Evolutionary conservation across 2,329 filamentous ascomycete species (phyloP).

Genomic region (Xylariaceae sp.): DNA sequence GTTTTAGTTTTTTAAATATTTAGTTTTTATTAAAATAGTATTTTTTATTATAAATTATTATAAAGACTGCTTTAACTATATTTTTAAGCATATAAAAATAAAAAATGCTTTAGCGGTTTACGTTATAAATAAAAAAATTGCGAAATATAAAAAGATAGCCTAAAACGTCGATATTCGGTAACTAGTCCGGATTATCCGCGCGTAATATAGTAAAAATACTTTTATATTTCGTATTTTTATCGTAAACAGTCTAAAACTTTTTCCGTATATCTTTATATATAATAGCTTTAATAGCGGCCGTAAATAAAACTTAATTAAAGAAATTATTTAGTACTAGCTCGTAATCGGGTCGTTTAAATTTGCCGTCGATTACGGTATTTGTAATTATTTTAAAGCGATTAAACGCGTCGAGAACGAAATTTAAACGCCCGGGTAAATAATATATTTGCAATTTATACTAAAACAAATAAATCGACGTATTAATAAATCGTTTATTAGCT

Average conservation of each 20-base stretch:
- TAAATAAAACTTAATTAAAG: background rate
- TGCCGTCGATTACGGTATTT: background rate
- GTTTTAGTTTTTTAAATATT: background rate
- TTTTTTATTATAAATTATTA: background rate
- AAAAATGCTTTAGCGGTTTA: background rate
- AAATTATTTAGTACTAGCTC: background rate
- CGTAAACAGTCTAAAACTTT: background rate
- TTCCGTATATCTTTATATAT: background rate
- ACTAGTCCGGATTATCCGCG: no score
- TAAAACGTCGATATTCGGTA: background rate
- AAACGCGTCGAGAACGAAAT: background rate
- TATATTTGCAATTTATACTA: background rate
- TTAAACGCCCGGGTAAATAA: background rate
- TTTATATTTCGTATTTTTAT: background rate
- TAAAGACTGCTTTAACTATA: background rate
- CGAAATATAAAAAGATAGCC: background rate
- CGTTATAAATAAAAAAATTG: background rate
- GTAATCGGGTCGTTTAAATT: background rate
- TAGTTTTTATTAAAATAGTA: background rate
- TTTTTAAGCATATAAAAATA: background rate
- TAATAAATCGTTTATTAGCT: background rate
- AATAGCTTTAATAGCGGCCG: background rate
- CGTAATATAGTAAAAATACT: background rate
- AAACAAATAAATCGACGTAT: background rate
- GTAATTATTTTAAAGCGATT: background rate